Base-by-base conservation (phyloP, 306 rosid genomes). In the Luffa aegyptiaca region DNA sequence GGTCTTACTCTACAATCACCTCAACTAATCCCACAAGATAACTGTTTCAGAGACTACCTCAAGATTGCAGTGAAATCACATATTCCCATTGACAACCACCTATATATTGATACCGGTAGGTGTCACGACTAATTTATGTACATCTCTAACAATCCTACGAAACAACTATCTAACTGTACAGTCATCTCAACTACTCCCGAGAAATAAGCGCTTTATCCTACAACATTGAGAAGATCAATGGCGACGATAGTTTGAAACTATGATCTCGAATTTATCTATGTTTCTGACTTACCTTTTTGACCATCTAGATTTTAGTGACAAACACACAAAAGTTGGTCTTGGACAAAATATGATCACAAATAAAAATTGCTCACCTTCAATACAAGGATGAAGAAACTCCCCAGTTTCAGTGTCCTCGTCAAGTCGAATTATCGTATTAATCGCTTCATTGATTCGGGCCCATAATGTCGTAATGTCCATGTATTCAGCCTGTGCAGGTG, bases 341-440 rank as follows among this genome's bases (percentile, higher is more conserved):
- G 35, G 3, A 75, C 26, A 51, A 33, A 18, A 35, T n/a, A 5
- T 3, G 16, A 46, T 70, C 10, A 70, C 39, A 79, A 12, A 5
- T 39, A 8, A 37, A 49, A n/a, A 10, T 18, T 74, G 57, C 49
- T 14, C 86, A 93, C 96, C 97, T 93, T 93, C 97, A 80, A 93
- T 89, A 83, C 97, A 93, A 85, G 96, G 97, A 68, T 81, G 90
- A 84, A 93, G 86, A 87, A 86, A 84, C 81, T 87, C 81, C 86
- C 89, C 92, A 52, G 88, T 87, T 87, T 93, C 91, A 1, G 85
- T 55, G n/a, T 84, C 77, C 78, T 86, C 90, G 57, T 93, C 93
- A 1, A 83, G 86, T 51, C 96, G 88, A 81, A 91, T 88, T 31
- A 93, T 87, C 56, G 89, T 89, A 49, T 87, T 87, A 70, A 93